Evolutionary conservation across 169 alveolate genomes (phyloP).

Genomic region (Plasmodium vivax): DNA sequence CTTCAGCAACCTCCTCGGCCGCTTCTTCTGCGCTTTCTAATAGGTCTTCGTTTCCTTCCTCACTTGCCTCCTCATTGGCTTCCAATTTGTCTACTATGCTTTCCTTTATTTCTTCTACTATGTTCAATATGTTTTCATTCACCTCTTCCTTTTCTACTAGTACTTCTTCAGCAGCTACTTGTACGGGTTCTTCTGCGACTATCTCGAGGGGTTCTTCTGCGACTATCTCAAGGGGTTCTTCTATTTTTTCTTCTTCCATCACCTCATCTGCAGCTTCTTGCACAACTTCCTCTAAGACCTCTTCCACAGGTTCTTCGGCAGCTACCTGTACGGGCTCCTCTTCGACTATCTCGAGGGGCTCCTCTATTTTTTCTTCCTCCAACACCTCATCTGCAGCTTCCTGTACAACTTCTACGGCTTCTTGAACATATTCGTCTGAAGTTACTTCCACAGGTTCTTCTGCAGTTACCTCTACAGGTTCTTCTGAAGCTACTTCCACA

Average conservation of each 20-base stretch:
- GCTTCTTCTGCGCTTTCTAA: neutral
- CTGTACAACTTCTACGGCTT: too few species aligned
- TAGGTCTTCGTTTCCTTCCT: neutral
- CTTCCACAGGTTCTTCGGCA: too few species aligned
- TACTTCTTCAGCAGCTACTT: neutral
- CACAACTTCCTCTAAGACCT: too few species aligned
- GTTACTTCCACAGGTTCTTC: too few species aligned
- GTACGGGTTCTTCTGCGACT: neutral
- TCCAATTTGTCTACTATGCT: neutral
- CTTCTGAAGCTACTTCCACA: too few species aligned
- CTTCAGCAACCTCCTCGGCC: neutral
- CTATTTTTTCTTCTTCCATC: neutral
- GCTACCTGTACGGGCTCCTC: too few species aligned
- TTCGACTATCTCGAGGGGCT: too few species aligned
- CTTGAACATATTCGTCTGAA: too few species aligned
- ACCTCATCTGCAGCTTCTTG: neutral
- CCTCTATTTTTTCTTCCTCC: neutral
- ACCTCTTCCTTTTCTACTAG: neutral
- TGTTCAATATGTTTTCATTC: neutral
- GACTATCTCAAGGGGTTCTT: neutral
- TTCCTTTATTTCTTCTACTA: slow-evolving; percentile 6
- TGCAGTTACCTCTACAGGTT: too few species aligned
- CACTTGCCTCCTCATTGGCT: neutral
- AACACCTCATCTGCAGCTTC: neutral
- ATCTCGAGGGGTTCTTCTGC: neutral